Percentiles rank a stretch among this genome's conserved stretches.
Conservation (phyloP, 2,329 filamentous ascomycete species). For the Cercospora beticola region DNA sequence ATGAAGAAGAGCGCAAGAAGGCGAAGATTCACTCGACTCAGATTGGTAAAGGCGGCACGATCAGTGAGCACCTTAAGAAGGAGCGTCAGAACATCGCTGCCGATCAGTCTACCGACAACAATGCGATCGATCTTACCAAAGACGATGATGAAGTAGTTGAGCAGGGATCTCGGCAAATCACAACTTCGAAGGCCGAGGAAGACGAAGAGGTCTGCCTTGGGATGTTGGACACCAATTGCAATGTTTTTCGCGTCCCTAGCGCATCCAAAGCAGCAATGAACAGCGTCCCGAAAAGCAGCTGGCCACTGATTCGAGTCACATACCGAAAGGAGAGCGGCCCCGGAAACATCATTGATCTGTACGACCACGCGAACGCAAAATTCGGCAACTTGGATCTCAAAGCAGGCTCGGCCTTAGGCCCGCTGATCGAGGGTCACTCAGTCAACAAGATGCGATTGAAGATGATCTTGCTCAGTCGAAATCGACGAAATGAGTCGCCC, state of each 20-base stretch:
- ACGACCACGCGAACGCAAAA: constrained; percentile 67
- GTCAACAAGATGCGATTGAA: constrained; percentile 66
- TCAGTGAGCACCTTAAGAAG: constrained; percentile 67
- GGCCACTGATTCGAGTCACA: constrained; percentile 73
- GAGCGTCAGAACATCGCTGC: constrained; percentile 50
- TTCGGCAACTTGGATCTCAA: constrained; percentile 75
- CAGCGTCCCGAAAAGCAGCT: constrained; percentile 39
- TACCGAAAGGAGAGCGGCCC: constrained; percentile 51
- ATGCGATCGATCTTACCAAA: constrained; percentile 53
- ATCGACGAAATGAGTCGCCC: constrained; percentile 61
- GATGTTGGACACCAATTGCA: constrained; percentile 24
- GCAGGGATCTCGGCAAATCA: constrained; percentile 10
- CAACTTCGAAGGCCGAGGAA: constrained; percentile 4
- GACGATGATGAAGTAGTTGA: constrained; percentile 40
- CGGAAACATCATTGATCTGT: constrained; percentile 64
- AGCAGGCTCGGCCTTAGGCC: constrained; percentile 66
- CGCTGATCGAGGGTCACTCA: constrained; percentile 66
- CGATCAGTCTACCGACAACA: constrained; percentile 27
- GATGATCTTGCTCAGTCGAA: constrained; percentile 68
- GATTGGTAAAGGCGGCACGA: constrained; percentile 54
- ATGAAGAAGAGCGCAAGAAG: constrained; percentile 40
- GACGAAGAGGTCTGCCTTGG: constrained; percentile 35
- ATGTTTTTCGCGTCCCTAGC: constrained; percentile 28
- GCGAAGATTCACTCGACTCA: constrained; percentile 48
- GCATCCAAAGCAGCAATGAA: constrained; percentile 12